A percentile compares a stretch with the other conserved stretches of the same genome.
phyloP scores from a whole-genome alignment of 2,329 filamentous ascomycete species.

The Lecanicillium sp. region DNA sequence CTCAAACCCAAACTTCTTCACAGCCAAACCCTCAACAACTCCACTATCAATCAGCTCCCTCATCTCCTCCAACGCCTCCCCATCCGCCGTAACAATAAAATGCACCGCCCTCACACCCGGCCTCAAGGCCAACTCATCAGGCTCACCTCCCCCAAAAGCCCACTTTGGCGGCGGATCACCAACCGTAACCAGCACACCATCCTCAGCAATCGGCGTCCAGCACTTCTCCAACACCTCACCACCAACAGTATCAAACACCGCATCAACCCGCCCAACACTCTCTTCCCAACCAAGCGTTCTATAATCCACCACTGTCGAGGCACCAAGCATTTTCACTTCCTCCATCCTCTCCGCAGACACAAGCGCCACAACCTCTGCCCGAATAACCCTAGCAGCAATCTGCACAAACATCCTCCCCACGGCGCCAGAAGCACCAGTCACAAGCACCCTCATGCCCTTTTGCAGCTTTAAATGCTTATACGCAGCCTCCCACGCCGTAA shows the following conservation, averaged over 20 bases:
- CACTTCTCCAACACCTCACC: constrained; percentile 17
- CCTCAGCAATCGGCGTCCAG: constrained; percentile 20
- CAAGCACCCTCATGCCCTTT: constrained; percentile 13
- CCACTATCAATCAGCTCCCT: constrained; percentile 16
- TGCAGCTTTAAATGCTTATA: constrained; percentile 12
- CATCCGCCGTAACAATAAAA: constrained; percentile 20
- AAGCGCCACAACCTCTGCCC: constrained; percentile 18
- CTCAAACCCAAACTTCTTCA: constrained; percentile 15
- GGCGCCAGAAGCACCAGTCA: constrained; percentile 22
- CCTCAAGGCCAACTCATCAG: constrained; percentile 11
- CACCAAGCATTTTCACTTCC: constrained; percentile 14
- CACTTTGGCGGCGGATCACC: constrained; percentile 24
- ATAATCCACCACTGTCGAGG: constrained; percentile 19
- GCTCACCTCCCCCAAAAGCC: constrained; percentile 17
- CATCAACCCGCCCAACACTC: constrained; percentile 15
- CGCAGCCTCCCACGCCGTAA: constrained; percentile 22
- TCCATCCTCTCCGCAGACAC: constrained; percentile 15
- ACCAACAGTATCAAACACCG: constrained; percentile 24
- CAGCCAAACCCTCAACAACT: constrained; percentile 11
- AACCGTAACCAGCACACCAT: constrained; percentile 24
- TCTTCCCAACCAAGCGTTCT: constrained; percentile 14
- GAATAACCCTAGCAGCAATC: constrained; percentile 13
- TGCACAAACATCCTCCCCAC: constrained; percentile 22
- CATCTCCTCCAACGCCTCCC: constrained; percentile 12
- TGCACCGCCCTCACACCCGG: constrained; percentile 18